Evolutionary conservation across 2,329 filamentous ascomycete species (phyloP), one percentile per base, ranked within the genome.

Genomic region (Plectosphaerella cucumerina): DNA sequence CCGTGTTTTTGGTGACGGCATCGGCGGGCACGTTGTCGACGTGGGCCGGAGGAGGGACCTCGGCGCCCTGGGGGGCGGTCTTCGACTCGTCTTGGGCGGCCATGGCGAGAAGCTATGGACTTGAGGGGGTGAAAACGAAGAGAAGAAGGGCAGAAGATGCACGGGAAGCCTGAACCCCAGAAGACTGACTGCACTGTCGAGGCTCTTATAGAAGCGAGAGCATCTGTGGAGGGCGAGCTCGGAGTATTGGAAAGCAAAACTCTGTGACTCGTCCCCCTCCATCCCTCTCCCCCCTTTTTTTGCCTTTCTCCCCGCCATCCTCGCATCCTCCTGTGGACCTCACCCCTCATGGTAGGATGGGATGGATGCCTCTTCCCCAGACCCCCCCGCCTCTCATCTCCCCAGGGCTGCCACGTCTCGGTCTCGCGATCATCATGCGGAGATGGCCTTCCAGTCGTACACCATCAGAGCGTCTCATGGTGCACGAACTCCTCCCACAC

Each of bases 61-160:
- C 34, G 18, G 21, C 33, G 18, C 22, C 33, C 22, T 5, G 34
- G 6, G 50, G 48, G 41, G 44, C 8, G 20, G 34, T n/a, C 11
- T 44, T n/a, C n/a, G n/a, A n/a, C 8, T 50, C 50, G n/a, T 55
- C 48, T 48, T 49, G 15, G 34, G 49, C 33, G 20, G 26, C 45
- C 53, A 55, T 55, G 34, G n/a, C 14, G 34, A n/a, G 6, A 6
- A 6, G 14, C 17, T n/a, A 18, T 41, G 37, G 5, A 15, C 34
- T 15, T 37, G 34, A 37, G n/a, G 18, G 9, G n/a, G 17, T 18
- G 37, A 41, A 20, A n/a, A n/a, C 5, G 17, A 18, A 18, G 37
- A 11, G 17, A 6, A 17, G 37, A 26, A 26, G 23, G 23, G 23
- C 23, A 26, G 37, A 41, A 20, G 37, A 41, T 41, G 37, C 11